Evolutionary conservation across 2,329 filamentous ascomycete genomes (phyloP), one percentile per base, ranked within the genome.

Genomic region (Trichoderma breve): DNA sequence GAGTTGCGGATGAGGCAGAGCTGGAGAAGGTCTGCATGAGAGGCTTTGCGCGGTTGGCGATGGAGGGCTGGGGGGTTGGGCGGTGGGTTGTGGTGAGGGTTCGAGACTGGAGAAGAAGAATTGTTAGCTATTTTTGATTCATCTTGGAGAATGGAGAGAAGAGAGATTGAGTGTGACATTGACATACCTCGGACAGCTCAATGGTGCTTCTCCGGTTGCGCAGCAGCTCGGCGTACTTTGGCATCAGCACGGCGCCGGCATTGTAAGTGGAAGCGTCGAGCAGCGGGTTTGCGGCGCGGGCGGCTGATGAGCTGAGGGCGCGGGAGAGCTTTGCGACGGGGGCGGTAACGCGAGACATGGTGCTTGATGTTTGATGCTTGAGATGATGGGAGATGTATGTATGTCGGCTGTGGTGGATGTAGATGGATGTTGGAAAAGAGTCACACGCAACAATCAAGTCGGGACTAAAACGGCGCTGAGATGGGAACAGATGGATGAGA

Each of bases 11-110:
- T 26, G 21, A 26, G 9, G 85, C 80, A 24, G 85, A 84, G 55
- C 85, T 85, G 76, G 83, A 83, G 83, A 91, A 90, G 77, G 86
- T 88, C 82, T 91, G 89, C 89, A 91, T 91, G 71, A 91, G 81
- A 53, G 88, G 89, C 76, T 86, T 82, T 72, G 81, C 81, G 74
- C 84, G 84, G 77, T 81, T 80, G 78, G 81, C 75, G 76, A 84
- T 79, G 73, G 84, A 81, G 73, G 83, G 82, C 71, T 83, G 82
- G 28, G 84, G 82, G 9, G 83, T 83, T 63, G 85, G 85, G 68
- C 85, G 84, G 77, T 86, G 85, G 71, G 83, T 81, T 73, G 84
- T 85, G 68, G 83, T 83, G 74, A 86, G 80, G 76, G 79, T 77
- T 73, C 85, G 84, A 70, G 80, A 76, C 73, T 62, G 28, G 0